These are phyloP conservation scores for Aspergillus niger DNA, from an alignment of 2,329 filamentous ascomycete species.

Conservation along the genomic window DNA sequence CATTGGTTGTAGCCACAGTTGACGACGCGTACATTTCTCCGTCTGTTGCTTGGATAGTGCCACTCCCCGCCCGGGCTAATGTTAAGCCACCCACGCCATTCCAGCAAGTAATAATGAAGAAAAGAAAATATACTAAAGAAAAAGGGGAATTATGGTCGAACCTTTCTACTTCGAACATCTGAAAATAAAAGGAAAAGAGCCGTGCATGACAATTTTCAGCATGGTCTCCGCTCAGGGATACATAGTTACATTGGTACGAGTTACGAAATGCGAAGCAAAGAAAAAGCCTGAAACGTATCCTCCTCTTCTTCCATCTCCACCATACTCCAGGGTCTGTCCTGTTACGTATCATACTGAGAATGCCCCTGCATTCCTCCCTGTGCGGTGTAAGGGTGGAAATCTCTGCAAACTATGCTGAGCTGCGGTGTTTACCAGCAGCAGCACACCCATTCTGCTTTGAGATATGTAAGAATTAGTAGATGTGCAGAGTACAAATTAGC, in stretches of 20 bases:
- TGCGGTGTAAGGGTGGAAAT: not conserved
- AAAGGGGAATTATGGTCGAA: not conserved
- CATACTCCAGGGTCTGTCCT: not conserved
- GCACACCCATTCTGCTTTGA: not conserved
- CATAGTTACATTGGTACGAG: no score
- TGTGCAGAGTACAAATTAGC: no score
- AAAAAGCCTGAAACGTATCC: not conserved
- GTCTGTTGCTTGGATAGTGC: not conserved
- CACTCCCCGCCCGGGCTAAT: not conserved
- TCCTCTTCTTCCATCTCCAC: not conserved
- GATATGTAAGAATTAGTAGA: no score
- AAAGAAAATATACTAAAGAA: no score
- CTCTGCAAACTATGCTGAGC: not conserved
- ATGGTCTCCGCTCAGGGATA: not conserved
- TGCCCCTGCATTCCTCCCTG: not conserved
- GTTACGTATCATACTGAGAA: not conserved
- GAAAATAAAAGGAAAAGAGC: not conserved
- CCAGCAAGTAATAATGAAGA: not conserved
- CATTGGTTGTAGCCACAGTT: constrained; percentile 1
- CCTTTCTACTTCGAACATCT: not conserved
- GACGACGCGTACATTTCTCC: constrained; percentile 13
- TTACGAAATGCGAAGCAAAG: not conserved
- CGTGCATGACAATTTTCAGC: not conserved
- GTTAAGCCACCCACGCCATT: constrained; percentile 3
- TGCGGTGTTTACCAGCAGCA: not conserved